Percentiles rank a stretch among this genome's conserved stretches.
Evolutionary conservation across 163 green algal genomes (phyloP).

Genomic region (Trebouxia gelatinosa): DNA sequence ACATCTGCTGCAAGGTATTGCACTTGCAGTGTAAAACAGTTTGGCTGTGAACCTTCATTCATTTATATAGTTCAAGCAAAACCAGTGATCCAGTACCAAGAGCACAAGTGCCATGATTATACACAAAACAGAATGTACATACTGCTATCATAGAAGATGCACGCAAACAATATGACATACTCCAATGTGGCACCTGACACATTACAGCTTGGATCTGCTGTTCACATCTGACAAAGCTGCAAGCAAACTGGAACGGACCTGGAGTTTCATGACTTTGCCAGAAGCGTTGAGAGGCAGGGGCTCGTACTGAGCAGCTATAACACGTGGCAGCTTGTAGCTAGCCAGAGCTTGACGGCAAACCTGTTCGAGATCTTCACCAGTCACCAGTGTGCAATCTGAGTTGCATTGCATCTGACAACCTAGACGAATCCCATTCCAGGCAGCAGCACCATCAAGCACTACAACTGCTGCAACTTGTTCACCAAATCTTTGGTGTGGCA

Average conservation of each 20-base stretch:
- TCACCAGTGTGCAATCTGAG: too few relatives aligned
- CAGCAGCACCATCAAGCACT: constrained; percentile 45
- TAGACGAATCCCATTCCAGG: constrained; percentile 30
- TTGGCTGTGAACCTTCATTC: too few relatives aligned
- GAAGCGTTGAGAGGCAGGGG: constrained; percentile 45
- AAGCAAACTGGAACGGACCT: background rate
- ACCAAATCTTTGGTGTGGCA: constrained; percentile 66
- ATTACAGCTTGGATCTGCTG: background rate
- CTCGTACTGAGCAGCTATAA: constrained; percentile 22
- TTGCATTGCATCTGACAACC: background rate
- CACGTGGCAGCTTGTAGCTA: constrained; percentile 54
- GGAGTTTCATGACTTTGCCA: constrained; percentile 37
- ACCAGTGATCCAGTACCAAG: too few relatives aligned
- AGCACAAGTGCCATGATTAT: too few relatives aligned
- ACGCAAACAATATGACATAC: too few relatives aligned
- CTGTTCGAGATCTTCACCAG: too few relatives aligned
- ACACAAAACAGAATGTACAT: too few relatives aligned
- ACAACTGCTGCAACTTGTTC: constrained; percentile 67
- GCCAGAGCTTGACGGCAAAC: constrained; percentile 39
- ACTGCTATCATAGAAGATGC: too few relatives aligned
- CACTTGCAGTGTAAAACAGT: too few relatives aligned
- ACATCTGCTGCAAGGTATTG: too few relatives aligned
- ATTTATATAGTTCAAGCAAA: too few relatives aligned
- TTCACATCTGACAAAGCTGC: background rate
- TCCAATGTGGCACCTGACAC: too few relatives aligned